These are phyloP conservation scores for Incumbomyces lentus DNA, from an alignment of 2,329 filamentous ascomycete species.

Conservation along the genomic window DNA sequence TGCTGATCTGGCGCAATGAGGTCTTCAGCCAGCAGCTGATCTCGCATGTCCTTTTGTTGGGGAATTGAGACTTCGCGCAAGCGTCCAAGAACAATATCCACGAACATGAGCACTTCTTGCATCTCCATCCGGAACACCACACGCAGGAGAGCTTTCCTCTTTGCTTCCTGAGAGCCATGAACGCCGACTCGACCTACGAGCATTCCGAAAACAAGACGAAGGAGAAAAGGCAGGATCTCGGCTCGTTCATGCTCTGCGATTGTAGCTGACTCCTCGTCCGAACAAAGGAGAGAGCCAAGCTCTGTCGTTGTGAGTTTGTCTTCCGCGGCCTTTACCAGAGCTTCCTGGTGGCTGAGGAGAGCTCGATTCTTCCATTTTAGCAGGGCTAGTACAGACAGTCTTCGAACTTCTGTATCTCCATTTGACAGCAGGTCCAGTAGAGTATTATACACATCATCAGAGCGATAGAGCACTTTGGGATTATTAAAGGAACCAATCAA, in stretches of 20 bases:
- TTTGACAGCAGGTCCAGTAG: slow-evolving; percentile 70
- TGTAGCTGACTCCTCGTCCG: slow-evolving; percentile 51
- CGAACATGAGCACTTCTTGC: slow-evolving; percentile 66
- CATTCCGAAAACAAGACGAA: slow-evolving; percentile 80
- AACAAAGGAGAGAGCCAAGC: slow-evolving; percentile 75
- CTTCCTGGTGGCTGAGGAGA: slow-evolving; percentile 70
- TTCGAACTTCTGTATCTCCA: slow-evolving; percentile 84
- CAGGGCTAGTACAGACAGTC: slow-evolving; percentile 69
- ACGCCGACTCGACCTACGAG: slow-evolving; percentile 72
- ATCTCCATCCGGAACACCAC: slow-evolving; percentile 68
- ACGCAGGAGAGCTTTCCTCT: slow-evolving; percentile 62
- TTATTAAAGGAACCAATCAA: slow-evolving; percentile 81
- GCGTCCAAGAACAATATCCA: slow-evolving; percentile 68
- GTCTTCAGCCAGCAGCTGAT: slow-evolving; percentile 47
- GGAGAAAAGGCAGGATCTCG: slow-evolving; percentile 71
- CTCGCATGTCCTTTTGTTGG: slow-evolving; percentile 36
- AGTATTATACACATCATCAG: slow-evolving; percentile 63
- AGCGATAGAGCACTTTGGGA: slow-evolving; percentile 69
- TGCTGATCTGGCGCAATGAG: slow-evolving; percentile 65
- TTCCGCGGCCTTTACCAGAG: slow-evolving; percentile 75
- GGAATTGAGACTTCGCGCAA: slow-evolving; percentile 53
- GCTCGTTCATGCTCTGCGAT: slow-evolving; percentile 64
- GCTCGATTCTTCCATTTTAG: slow-evolving; percentile 78
- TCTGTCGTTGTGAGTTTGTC: slow-evolving; percentile 89
- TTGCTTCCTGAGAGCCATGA: slow-evolving; percentile 69